phyloP scores from a whole-genome alignment of 805 yeast genomes.

The Candida dendrica region DNA sequence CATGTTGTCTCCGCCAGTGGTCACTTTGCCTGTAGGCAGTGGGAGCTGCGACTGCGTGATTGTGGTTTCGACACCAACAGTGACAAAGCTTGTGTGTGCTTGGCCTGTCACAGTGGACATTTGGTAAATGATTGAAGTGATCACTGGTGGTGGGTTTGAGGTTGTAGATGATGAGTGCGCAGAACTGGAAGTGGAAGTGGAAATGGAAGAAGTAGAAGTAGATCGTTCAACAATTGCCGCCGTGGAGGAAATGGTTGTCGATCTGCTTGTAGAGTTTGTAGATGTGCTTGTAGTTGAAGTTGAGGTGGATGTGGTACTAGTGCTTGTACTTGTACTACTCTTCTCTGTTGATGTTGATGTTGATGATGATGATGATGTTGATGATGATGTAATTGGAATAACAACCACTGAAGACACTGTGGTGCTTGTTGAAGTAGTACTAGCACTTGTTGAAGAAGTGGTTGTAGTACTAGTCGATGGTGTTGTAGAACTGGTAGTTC shows the following conservation, averaged over 20 bases:
- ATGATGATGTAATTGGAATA: conserved; percentile 10
- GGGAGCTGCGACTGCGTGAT: conserved; percentile 6
- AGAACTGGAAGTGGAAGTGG: conserved; percentile 2
- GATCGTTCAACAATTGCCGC: conserved; percentile 4
- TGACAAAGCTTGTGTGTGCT: conserved; percentile 5
- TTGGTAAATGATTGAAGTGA: conserved; percentile 4
- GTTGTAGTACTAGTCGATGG: conserved; percentile 6
- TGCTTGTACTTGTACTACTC: conserved; percentile 2
- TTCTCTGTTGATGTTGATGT: conserved; percentile 14
- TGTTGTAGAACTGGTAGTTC: conserved; percentile 3
- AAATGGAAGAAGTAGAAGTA: conserved; percentile 4
- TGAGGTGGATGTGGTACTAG: conserved; percentile 1
- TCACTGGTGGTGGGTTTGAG: conserved; percentile 1
- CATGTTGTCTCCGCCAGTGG: neutral
- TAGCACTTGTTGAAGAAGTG: conserved; percentile 12
- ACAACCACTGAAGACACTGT: conserved; percentile 9
- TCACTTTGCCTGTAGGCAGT: conserved; percentile 4
- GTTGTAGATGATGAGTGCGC: conserved; percentile 6
- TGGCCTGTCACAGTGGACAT: conserved; percentile 4
- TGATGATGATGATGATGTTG: conserved; percentile 21
- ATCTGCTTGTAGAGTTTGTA: conserved; percentile 4
- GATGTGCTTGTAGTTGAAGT: conserved; percentile 5
- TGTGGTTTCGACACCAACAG: conserved; percentile 5
- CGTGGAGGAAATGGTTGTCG: conserved; percentile 5
- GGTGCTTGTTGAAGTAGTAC: conserved; percentile 9